Percentiles rank a stretch among this genome's conserved stretches.
Conservation (phyloP, 2,329 filamentous ascomycete species). For the Penicillium crustosum region DNA sequence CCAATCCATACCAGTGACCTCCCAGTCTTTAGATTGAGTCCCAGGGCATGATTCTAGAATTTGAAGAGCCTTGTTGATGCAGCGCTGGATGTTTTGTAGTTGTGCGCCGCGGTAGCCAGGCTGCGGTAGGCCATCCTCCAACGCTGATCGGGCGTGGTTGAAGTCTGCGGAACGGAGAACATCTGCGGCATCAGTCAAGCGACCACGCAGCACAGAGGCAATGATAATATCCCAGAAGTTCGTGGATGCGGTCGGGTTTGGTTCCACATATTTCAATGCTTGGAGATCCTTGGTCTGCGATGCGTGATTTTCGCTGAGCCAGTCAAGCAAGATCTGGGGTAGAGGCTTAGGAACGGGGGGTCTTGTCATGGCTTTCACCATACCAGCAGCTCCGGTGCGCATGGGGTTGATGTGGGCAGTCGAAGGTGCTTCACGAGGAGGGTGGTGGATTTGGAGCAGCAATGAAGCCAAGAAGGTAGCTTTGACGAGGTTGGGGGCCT, state of each 20-base stretch:
- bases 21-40: conserved; percentile 67
- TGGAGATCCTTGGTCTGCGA: conserved; percentile 67
- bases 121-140: conserved; percentile 62
- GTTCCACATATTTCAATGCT: conserved; percentile 62
- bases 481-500: conserved; percentile 66
- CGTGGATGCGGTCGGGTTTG: conserved; percentile 72
- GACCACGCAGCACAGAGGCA: conserved; percentile 71
- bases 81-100: conserved; percentile 74
- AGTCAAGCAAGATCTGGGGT: conserved; percentile 77
- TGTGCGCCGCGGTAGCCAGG: conserved; percentile 71
- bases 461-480: conserved; percentile 77
- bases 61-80: conserved; percentile 65
- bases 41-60: conserved; percentile 74
- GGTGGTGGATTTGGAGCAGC: conserved; percentile 76
- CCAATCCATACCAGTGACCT: conserved; percentile 80
- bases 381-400: conserved; percentile 28
- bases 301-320: conserved; percentile 75
- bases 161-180: conserved; percentile 76
- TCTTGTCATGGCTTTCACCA: conserved; percentile 31
- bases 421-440: conserved; percentile 44
- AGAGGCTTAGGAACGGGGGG: conserved; percentile 50
- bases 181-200: conserved; percentile 64
- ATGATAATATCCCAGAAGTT: conserved; percentile 87
- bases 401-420: conserved; percentile 25
- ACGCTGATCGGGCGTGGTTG: conserved; percentile 66